Evolutionary conservation across 129 eudicot genomes (phyloP).

Genomic region (Chrysanthemum lavandulifolium): DNA sequence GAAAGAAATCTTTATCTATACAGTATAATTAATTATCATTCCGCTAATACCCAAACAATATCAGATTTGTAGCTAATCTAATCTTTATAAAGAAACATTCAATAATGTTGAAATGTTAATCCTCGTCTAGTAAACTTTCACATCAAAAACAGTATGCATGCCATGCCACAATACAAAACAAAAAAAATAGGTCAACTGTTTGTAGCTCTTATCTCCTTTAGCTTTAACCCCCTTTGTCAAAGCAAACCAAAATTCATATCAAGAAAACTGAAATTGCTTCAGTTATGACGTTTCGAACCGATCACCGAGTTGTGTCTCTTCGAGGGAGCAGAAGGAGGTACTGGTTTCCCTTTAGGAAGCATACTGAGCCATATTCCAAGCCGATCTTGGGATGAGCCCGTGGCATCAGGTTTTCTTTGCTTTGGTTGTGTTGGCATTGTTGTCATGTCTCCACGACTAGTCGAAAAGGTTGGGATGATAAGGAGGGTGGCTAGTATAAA

Average conservation of each 20-base stretch:
- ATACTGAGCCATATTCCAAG: conserved; percentile 31
- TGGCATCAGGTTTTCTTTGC: conserved; percentile 11
- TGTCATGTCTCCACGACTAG: conserved; percentile 30
- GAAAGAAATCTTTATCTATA: background rate
- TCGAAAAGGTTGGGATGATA: conserved; percentile 28
- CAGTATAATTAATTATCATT: background rate
- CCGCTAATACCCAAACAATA: background rate
- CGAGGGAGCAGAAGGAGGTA: conserved; percentile 80
- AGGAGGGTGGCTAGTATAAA: conserved; percentile 30
- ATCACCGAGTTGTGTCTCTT: conserved; percentile 59
- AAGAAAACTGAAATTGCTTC: conserved; percentile 2
- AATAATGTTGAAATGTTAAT: no score
- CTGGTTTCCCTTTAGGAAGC: conserved; percentile 56
- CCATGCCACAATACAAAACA: background rate
- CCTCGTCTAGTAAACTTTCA: background rate
- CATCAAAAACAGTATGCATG: background rate
- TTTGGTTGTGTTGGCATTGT: conserved; percentile 15
- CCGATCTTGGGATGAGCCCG: conserved; percentile 4
- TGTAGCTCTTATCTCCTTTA: background rate
- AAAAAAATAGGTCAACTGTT: background rate
- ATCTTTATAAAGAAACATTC: no score
- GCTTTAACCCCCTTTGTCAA: background rate
- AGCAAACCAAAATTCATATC: background rate
- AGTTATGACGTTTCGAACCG: conserved; percentile 21
- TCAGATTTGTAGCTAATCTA: background rate